Evolutionary conservation across 768 basidiomycete genomes (phyloP).

Genomic region (Trametes gibbosa): DNA sequence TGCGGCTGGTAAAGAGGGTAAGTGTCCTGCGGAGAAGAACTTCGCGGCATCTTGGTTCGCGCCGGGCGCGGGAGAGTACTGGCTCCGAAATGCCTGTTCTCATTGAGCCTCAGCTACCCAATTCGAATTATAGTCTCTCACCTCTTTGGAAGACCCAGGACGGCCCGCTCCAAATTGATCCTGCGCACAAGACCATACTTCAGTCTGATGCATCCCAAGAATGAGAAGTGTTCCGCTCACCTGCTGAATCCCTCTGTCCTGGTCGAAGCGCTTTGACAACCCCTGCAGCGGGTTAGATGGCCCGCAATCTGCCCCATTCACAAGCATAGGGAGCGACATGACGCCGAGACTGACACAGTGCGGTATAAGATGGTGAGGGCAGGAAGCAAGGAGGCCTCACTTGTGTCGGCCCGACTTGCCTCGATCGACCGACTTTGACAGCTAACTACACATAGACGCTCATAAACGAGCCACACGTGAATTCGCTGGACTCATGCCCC

Average conservation of each 20-base stretch:
- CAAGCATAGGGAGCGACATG: conserved; percentile 83
- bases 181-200: conserved; percentile 32
- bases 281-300: conserved; percentile 81
- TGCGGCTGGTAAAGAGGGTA: conserved; percentile 32
- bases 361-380: not conserved
- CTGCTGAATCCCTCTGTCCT: conserved; percentile 77
- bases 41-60: conserved; percentile 64
- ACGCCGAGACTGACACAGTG: not conserved
- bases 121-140: conserved; percentile 27
- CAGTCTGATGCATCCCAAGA: not conserved
- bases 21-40: conserved; percentile 51
- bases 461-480: conserved; percentile 6
- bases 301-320: conserved; percentile 78
- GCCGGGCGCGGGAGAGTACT: conserved; percentile 38
- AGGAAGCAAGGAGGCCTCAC: not conserved
- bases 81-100: conserved; percentile 61
- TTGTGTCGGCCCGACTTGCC: not conserved
- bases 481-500: not conserved
- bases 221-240: conserved; percentile 35
- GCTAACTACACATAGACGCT: not conserved
- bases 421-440: not conserved
- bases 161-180: conserved; percentile 67
- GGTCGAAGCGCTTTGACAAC: conserved; percentile 75
- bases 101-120: not conserved
- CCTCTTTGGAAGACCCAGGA: conserved; percentile 63